Conservation (phyloP, 352 stramenopile species). For the Phytopythium oedochilum region DNA sequence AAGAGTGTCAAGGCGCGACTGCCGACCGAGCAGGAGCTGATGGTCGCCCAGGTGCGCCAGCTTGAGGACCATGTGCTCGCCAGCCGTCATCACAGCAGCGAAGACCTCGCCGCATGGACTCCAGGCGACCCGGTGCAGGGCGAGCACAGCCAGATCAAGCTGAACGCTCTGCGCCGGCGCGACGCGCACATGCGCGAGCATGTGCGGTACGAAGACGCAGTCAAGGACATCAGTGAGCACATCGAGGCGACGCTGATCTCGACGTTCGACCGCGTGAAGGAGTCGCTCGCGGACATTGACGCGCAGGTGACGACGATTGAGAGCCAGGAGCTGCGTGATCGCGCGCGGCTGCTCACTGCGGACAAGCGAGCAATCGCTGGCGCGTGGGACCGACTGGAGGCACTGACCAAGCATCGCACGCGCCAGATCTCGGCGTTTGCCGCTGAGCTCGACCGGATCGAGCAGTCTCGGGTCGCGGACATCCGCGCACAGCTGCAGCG, state of each 20-base stretch:
- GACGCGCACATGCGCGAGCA: conserved; percentile 54
- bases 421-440: conserved; percentile 36
- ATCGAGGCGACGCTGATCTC: conserved; percentile 51
- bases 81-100: conserved; percentile 7
- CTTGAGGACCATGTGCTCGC: conserved; percentile 40
- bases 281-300: conserved; percentile 38
- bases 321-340: conserved; percentile 19
- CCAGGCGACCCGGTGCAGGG: neutral
- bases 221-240: conserved; percentile 58
- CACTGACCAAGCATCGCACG: conserved; percentile 39
- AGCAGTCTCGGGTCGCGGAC: conserved; percentile 36
- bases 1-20: conserved; percentile 2
- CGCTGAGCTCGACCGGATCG: conserved; percentile 39
- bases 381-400: conserved; percentile 39
- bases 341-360: conserved; percentile 30
- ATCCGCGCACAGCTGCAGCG: conserved; percentile 31
- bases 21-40: conserved; percentile 27
- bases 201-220: conserved; percentile 34
- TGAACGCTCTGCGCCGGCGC: conserved; percentile 48
- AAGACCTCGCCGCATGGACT: neutral
- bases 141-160: conserved; percentile 40
- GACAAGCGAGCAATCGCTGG: conserved; percentile 27
- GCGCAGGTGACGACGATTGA: conserved; percentile 13
- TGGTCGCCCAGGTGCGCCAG: conserved; percentile 48
- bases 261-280: conserved; percentile 54